These are phyloP conservation scores for Tylopilus rubrobrunneus DNA, from an alignment of 768 basidiomycete genomes.

Conservation along the genomic window DNA sequence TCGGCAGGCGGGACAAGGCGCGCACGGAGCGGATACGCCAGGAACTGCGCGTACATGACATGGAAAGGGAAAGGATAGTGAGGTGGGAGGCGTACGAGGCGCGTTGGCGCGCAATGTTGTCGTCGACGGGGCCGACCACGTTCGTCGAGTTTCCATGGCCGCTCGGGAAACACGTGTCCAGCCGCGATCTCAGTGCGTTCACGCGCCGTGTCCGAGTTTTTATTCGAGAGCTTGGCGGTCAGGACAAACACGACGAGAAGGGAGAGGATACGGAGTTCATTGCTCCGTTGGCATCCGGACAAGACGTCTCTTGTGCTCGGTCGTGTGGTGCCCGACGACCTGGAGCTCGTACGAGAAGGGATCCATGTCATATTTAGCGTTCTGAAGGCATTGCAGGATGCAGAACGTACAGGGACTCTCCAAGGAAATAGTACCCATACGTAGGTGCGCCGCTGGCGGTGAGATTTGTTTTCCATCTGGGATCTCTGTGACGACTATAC, in stretches of 20 bases:
- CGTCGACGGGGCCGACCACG: slow-evolving; percentile 26
- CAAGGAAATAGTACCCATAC: neutral
- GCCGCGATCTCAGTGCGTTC: slow-evolving; percentile 30
- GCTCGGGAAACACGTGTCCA: slow-evolving; percentile 20
- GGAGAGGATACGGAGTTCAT: slow-evolving; percentile 53
- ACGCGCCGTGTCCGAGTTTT: slow-evolving; percentile 46
- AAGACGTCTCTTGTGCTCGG: slow-evolving; percentile 47
- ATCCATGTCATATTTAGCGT: slow-evolving; percentile 40
- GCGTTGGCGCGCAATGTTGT: slow-evolving; percentile 43
- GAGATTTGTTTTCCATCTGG: neutral
- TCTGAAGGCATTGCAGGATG: slow-evolving; percentile 33
- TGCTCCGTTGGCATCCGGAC: slow-evolving; percentile 70
- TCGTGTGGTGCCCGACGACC: slow-evolving; percentile 42
- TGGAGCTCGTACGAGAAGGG: slow-evolving; percentile 42
- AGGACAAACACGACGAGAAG: slow-evolving; percentile 41
- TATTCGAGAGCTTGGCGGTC: slow-evolving; percentile 44
- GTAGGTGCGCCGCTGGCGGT: slow-evolving; percentile 9
- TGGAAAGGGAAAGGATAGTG: slow-evolving; percentile 35
- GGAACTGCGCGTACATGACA: slow-evolving; percentile 44
- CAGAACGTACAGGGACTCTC: slow-evolving; percentile 23
- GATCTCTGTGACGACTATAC: neutral
- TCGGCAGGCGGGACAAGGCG: slow-evolving; percentile 46
- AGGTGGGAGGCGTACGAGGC: slow-evolving; percentile 54
- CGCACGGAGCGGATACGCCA: slow-evolving; percentile 46
- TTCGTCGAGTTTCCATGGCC: slow-evolving; percentile 70